These are phyloP conservation scores for Naegleria fowleri DNA, from an alignment of 208 protist species.

Conservation along the genomic window DNA sequence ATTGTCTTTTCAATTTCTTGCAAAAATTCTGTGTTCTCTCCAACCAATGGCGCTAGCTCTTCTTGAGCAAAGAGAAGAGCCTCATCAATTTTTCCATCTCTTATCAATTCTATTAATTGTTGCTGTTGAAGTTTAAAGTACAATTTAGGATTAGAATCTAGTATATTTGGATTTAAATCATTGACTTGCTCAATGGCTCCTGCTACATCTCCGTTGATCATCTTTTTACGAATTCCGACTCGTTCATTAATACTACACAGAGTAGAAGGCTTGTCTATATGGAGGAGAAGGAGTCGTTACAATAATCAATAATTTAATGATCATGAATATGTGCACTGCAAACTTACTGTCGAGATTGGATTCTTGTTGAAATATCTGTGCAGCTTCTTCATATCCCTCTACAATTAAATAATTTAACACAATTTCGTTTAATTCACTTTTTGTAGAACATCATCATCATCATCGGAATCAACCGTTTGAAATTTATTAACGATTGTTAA, in stretches of 20 bases:
- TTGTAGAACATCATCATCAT: conserved; percentile 18
- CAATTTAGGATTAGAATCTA: conserved; percentile 56
- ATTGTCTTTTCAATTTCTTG: conserved; percentile 64
- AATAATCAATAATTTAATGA: too few species aligned
- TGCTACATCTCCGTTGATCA: conserved; percentile 57
- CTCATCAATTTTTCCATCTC: conserved; percentile 45
- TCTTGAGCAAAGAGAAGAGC: conserved; percentile 63
- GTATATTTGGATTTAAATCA: conserved; percentile 61
- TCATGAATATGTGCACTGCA: too few species aligned
- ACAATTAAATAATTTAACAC: conserved; percentile 71
- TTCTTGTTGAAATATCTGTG: conserved; percentile 59
- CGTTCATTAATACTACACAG: conserved; percentile 39
- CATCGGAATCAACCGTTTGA: background rate
- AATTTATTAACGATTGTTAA: background rate
- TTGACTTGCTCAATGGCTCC: conserved; percentile 61
- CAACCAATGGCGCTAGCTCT: conserved; percentile 51
- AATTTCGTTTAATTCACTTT: conserved; percentile 51
- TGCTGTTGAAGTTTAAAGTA: conserved; percentile 69
- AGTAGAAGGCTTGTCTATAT: conserved; percentile 16
- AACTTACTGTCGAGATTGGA: conserved; percentile 21
- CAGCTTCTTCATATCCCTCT: conserved; percentile 70
- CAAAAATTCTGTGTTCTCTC: conserved; percentile 61
- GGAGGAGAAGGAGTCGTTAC: too few species aligned
- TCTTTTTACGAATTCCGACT: conserved; percentile 51
- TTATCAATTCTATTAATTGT: conserved; percentile 67